phyloP scores from a whole-genome alignment of 805 yeast species.

The Lachancea mirantina region DNA sequence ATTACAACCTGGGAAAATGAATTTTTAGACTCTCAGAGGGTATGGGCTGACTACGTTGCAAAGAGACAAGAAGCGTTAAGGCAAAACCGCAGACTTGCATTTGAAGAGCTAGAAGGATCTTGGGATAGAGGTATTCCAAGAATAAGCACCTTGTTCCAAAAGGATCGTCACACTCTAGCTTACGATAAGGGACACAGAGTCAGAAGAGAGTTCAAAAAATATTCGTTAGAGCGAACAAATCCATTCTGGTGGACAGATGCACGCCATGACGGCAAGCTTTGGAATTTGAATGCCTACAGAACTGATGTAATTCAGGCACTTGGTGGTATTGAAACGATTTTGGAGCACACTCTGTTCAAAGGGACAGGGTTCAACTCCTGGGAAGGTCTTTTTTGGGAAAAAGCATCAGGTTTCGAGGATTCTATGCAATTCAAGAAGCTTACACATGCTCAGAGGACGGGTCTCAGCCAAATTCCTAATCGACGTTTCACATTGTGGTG shows the following conservation, averaged over 20 bases:
- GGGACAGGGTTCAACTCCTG: slow-evolving; percentile 97
- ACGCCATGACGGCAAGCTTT: slow-evolving; percentile 90
- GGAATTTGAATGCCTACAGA: slow-evolving; percentile 89
- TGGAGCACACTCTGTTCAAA: slow-evolving; percentile 90
- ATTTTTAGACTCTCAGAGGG: slow-evolving; percentile 86
- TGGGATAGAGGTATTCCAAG: slow-evolving; percentile 98
- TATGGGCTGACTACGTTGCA: slow-evolving; percentile 95
- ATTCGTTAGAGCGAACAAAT: slow-evolving; percentile 60
- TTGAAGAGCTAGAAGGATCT: slow-evolving; percentile 87
- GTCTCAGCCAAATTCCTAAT: slow-evolving; percentile 94
- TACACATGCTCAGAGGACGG: slow-evolving; percentile 96
- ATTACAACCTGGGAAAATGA: slow-evolving; percentile 96
- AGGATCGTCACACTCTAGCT: slow-evolving; percentile 88
- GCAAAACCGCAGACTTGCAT: slow-evolving; percentile 76
- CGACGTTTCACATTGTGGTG: slow-evolving; percentile 98
- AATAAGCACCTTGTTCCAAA: slow-evolving; percentile 89
- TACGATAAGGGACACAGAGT: slow-evolving; percentile 90
- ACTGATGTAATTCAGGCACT: slow-evolving; percentile 95
- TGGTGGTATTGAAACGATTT: slow-evolving; percentile 93
- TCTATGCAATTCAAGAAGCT: slow-evolving; percentile 88
- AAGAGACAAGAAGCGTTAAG: slow-evolving; percentile 81
- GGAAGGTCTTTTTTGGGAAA: slow-evolving; percentile 99
- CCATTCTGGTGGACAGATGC: slow-evolving; percentile 97
- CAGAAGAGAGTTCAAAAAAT: slow-evolving; percentile 72
- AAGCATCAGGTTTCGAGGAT: slow-evolving; percentile 95